These are phyloP conservation scores for Jaenimonas drosophilae DNA, from an alignment of 208 protist genomes.

Conservation along the genomic window DNA sequence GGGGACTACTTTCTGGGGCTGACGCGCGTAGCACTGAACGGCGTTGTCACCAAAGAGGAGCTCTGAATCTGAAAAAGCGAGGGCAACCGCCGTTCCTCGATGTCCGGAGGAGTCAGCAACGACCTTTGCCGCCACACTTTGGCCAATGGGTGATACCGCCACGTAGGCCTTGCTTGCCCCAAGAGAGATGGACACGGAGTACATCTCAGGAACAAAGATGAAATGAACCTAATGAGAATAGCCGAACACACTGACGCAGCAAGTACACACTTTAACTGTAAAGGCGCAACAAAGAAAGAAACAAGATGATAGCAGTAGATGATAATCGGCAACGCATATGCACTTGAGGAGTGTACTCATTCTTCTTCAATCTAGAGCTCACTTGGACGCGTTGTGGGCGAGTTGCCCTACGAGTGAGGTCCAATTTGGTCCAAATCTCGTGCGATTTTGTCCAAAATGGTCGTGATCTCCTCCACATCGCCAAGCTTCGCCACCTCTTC, in stretches of 20 bases:
- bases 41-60: constrained; percentile 77
- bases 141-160: constrained; percentile 35
- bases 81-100: constrained; percentile 57
- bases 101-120: constrained; percentile 73
- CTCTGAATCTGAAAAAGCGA: constrained; percentile 61
- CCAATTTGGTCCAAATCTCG: constrained; percentile 60
- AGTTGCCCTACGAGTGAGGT: constrained; percentile 9
- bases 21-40: constrained; percentile 40
- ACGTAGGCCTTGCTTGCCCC: constrained; percentile 70
- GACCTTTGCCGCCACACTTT: no score
- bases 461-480: constrained; percentile 23
- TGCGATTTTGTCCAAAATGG: constrained; percentile 52
- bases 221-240: no score
- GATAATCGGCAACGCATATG: no score
- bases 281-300: constrained; percentile 6
- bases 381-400: no score
- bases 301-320: neutral
- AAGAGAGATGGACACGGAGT: constrained; percentile 78
- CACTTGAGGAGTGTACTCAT: no score
- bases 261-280: neutral
- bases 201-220: no score
- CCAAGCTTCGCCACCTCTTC: neutral
- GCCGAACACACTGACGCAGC: no score
- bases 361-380: no score
- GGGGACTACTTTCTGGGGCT: constrained; percentile 67